Evolutionary conservation across 2,329 filamentous ascomycete genomes (phyloP), one percentile per base, ranked within the genome.

Genomic region (Mycogone perniciosa): DNA sequence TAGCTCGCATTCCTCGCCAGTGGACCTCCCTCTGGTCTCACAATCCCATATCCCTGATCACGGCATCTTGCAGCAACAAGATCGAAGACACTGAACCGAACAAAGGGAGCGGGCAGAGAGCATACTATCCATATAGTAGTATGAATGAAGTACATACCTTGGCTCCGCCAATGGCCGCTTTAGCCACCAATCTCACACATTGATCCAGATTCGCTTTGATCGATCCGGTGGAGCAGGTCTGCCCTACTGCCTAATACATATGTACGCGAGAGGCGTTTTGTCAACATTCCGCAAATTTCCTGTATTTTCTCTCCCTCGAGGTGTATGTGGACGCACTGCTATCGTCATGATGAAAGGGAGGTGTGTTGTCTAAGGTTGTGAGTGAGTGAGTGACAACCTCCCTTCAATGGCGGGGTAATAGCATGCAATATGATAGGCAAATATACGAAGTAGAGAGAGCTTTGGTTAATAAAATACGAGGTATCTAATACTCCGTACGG

Each of bases 181-280:
- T 87, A 52, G 76, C 75, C 50, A 93, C 77, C 42, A 96, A 76
- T 38, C 69, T 74, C 54, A 84, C 81, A 68, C 89, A 95, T 68
- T 92, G 86, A 45, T 80, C 74, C 41, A 96, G 81, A 67, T 96
- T 97, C 61, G 86, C 79, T 57, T 79, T 71, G 74, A 93, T 83
- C 56, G 81, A 87, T 54, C 84, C 77, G 52, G 89, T 95, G 35
- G 90, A 91, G 71, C 89, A 91, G 69, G 96, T 82, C 71, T 96
- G 92, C 33, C 90, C 91, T 42, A 96, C 77, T 57, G 90, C 90
- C 89, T 54, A 11, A 10, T n/a, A 30, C 29, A 11, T 5, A 30
- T 3, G 9, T 13, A 9, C 35, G 13, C 27, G 31, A 11, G 31
- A 26, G n/a, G 26, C 13, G 5, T 31, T 29, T 48, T 11, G 48